Base-by-base conservation (phyloP, 768 basidiomycete species). In the Mycena pura region DNA sequence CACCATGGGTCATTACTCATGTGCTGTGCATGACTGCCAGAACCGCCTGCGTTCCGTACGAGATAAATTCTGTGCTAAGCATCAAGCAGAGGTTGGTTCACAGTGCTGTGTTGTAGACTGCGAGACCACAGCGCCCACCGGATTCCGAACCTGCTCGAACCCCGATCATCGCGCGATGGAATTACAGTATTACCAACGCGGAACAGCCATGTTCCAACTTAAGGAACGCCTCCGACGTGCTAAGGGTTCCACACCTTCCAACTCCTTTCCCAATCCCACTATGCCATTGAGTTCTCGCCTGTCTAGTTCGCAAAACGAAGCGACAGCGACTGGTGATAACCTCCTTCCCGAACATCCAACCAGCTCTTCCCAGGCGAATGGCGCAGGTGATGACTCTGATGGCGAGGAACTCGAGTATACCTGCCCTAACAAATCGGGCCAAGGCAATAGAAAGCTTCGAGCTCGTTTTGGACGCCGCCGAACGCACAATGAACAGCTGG, bases 401-500 rank as follows among this genome's bases (percentile, higher is more conserved):
- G 47, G 21, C n/a, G 22, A 40, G 63, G 15, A 52, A 39, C 17
- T 62, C 60, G 13, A 47, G 36, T 28, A n/a, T 69, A 65, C 34
- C 34, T 46, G 6, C 21, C 36, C 19, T 31, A 34, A 3, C 36
- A 50, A 21, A 5, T 22, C n/a, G 48, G 38, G 48, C 13, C 21
- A n/a, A 34, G 48, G 6, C n/a, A 50, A 50, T 38, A 31, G 47
- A 11, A 49, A 11, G 2, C 29, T 49, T 19, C 47, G 47, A 9
- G 47, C 47, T 19, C 34, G 34, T 19, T 49, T 49, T 21, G 47
- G 47, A 6, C 11, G 29, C 14, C 28, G 62, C 10, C 40, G 57
- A 0, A 72, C 67, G 5, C 63, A 71, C 57, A 72, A 70, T 29
- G 57, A 70, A 28, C 65, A 72, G 45, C 54, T 69, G 9, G 41